Conservation (phyloP, 306 rosid species). For the Mimosa pudica region DNA sequence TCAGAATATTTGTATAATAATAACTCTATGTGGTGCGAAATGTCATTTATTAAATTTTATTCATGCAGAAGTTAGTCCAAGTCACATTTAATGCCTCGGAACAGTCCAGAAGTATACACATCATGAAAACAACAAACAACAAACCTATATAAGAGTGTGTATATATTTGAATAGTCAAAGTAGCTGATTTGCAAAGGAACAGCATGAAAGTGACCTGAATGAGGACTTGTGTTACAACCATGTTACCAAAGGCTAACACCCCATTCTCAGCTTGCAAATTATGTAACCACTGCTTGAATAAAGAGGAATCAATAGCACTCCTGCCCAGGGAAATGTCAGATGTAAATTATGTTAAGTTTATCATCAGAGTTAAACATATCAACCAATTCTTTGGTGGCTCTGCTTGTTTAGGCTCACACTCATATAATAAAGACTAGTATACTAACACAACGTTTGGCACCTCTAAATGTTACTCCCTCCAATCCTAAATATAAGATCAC, state of each 20-base stretch:
- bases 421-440: no score
- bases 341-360: neutral
- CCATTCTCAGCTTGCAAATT: constrained; percentile 78
- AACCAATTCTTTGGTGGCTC: neutral
- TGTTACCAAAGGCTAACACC: constrained; percentile 57
- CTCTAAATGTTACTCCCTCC: neutral
- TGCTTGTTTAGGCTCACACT: no score
- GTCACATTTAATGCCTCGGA: neutral
- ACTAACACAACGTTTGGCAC: neutral
- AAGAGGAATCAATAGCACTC: constrained; percentile 77
- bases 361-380: neutral
- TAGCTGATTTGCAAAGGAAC: neutral
- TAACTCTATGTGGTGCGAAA: neutral
- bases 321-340: constrained; percentile 46
- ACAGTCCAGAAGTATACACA: neutral
- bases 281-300: constrained; percentile 84
- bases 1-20: neutral
- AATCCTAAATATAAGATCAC: no score
- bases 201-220: constrained; percentile 64
- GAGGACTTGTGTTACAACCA: constrained; percentile 66
- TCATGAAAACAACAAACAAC: neutral
- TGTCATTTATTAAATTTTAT: neutral
- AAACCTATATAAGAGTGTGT: neutral
- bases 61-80: neutral
- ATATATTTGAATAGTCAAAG: neutral